These are phyloP conservation scores for Forsythia viridissima DNA, from an alignment of 257 asterid genomes.

Conservation along the genomic window DNA sequence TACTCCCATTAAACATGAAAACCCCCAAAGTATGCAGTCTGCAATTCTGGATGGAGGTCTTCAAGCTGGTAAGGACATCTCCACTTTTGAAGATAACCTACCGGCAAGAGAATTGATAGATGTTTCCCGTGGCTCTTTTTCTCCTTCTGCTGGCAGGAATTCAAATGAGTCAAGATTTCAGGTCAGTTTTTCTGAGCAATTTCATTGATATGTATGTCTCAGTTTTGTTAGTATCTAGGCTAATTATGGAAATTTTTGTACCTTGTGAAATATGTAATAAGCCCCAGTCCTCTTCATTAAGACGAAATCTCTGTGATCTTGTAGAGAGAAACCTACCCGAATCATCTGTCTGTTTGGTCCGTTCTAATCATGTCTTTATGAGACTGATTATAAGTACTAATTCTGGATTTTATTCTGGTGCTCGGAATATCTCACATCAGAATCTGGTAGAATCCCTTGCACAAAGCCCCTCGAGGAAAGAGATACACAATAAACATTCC, in stretches of 20 bases:
- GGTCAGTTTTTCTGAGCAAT: slow-evolving; percentile 36
- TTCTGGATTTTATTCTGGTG: slow-evolving; percentile 24
- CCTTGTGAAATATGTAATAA: slow-evolving; percentile 11
- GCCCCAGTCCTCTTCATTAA: slow-evolving; percentile 8
- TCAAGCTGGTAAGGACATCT: slow-evolving; percentile 28
- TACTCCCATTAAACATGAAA: slow-evolving; percentile 39
- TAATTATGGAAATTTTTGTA: slow-evolving; percentile 15
- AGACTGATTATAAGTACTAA: neutral
- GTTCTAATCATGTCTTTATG: slow-evolving; percentile 17
- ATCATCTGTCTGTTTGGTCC: slow-evolving; percentile 11
- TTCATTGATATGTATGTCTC: slow-evolving; percentile 15
- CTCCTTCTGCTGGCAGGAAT: slow-evolving; percentile 33
- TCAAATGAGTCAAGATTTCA: slow-evolving; percentile 34
- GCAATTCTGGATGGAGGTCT: slow-evolving; percentile 34
- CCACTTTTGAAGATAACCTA: slow-evolving; percentile 32
- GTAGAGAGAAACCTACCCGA: slow-evolving; percentile 7
- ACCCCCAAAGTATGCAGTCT: slow-evolving; percentile 30
- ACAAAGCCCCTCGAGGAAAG: slow-evolving; percentile 44
- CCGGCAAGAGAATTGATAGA: slow-evolving; percentile 29
- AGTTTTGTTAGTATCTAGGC: slow-evolving; percentile 1
- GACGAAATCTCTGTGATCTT: slow-evolving; percentile 5
- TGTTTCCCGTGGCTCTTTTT: slow-evolving; percentile 24
- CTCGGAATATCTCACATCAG: slow-evolving; percentile 39
- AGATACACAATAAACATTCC: slow-evolving; percentile 26
- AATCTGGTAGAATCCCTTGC: slow-evolving; percentile 43